These are phyloP conservation scores for Penicillium sp. DNA, from an alignment of 2,329 filamentous ascomycete species.

Conservation along the genomic window DNA sequence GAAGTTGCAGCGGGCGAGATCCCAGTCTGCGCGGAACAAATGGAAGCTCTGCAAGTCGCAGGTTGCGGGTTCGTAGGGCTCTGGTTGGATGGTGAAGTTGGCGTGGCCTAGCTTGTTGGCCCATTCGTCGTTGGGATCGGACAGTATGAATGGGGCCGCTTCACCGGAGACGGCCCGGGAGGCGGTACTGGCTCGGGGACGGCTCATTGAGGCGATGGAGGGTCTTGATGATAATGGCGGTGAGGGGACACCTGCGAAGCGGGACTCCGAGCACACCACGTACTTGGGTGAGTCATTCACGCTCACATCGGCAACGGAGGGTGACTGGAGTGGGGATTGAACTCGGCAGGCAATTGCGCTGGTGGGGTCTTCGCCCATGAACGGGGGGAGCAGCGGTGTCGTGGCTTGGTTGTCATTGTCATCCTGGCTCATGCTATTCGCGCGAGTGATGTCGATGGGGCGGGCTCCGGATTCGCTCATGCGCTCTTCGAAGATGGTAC, in stretches of 20 bases:
- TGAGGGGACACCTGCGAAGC: conserved; percentile 55
- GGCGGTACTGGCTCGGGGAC: conserved; percentile 47
- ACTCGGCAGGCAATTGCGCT: conserved; percentile 55
- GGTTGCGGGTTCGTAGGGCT: conserved; percentile 70
- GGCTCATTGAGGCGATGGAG: conserved; percentile 72
- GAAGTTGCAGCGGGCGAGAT: conserved; percentile 79
- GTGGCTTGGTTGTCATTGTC: conserved; percentile 65
- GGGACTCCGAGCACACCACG: conserved; percentile 50
- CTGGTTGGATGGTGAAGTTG: conserved; percentile 84
- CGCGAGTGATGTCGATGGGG: conserved; percentile 55
- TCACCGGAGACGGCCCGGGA: conserved; percentile 46
- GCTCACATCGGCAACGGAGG: conserved; percentile 68
- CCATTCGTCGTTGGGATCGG: conserved; percentile 74
- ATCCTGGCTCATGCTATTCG: conserved; percentile 50
- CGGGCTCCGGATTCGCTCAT: conserved; percentile 49
- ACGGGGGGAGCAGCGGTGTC: conserved; percentile 81
- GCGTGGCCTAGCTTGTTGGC: conserved; percentile 83
- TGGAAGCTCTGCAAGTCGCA: conserved; percentile 62
- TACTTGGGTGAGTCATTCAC: conserved; percentile 44
- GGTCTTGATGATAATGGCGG: conserved; percentile 76
- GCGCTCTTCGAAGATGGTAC: conserved; percentile 62
- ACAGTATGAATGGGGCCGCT: conserved; percentile 61
- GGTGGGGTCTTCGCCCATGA: conserved; percentile 63
- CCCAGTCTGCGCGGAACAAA: conserved; percentile 76
- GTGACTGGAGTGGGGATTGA: conserved; percentile 83